phyloP scores from a whole-genome alignment of 2,329 filamentous ascomycete species.

The Penicillium sp. region DNA sequence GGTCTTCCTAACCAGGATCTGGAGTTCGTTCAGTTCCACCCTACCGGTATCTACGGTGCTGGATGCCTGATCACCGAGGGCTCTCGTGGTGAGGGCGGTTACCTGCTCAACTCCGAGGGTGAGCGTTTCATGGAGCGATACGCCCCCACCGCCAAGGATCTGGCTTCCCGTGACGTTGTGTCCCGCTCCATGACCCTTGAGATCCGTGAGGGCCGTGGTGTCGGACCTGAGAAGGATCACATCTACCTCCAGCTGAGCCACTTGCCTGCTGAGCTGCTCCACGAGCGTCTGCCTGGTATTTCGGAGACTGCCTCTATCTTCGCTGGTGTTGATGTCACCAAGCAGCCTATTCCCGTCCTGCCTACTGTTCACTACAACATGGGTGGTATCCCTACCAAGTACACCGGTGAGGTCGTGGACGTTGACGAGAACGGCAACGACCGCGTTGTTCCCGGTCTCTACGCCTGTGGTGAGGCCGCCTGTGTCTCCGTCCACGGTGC shows the following conservation, averaged over 20 bases:
- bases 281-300: constrained; percentile 95
- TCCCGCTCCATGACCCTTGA: constrained; percentile 98
- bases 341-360: constrained; percentile 93
- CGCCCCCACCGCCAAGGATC: constrained; percentile 94
- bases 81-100: constrained; percentile 95
- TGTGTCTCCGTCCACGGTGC: constrained; percentile 98
- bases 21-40: constrained; percentile 99
- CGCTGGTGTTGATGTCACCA: constrained; percentile 90
- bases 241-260: constrained; percentile 98
- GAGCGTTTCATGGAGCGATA: constrained; percentile 99
- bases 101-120: constrained; percentile 94
- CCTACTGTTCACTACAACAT: constrained; percentile 99
- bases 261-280: constrained; percentile 82
- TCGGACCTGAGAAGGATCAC: constrained; percentile 95
- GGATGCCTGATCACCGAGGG: constrained; percentile 97
- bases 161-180: constrained; percentile 92
- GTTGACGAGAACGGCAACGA: constrained; percentile 81
- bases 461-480: constrained; percentile 93
- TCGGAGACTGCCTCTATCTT: constrained; percentile 98
- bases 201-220: constrained; percentile 94
- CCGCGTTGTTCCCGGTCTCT: constrained; percentile 88
- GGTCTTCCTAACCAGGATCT: constrained; percentile 98
- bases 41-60: constrained; percentile 97
- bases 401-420: constrained; percentile 92
- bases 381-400: constrained; percentile 97